phyloP scores from a whole-genome alignment of 116 monocot species.

The Posidonia oceanica region DNA sequence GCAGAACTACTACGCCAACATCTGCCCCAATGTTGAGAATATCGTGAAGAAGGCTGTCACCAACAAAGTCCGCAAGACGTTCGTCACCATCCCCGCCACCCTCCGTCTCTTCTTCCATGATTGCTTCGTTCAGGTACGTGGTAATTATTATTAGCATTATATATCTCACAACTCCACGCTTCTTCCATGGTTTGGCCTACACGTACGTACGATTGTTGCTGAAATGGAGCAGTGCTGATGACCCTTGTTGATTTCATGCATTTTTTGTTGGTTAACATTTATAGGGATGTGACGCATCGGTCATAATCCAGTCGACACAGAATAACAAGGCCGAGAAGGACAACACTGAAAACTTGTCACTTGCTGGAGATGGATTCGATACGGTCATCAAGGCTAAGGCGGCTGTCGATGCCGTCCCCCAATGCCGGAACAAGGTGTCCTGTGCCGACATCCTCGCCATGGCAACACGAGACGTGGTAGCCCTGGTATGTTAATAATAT shows the following conservation, averaged over 20 bases:
- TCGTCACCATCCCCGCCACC: slow-evolving; percentile 58
- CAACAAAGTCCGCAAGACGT: slow-evolving; percentile 49
- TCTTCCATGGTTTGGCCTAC: too few relatives aligned
- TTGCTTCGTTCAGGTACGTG: slow-evolving; percentile 58
- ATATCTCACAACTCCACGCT: not conserved
- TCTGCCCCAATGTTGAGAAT: slow-evolving; percentile 74
- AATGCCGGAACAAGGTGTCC: slow-evolving; percentile 77
- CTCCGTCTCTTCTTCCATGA: slow-evolving; percentile 95
- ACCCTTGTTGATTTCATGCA: not conserved
- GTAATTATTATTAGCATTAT: not conserved
- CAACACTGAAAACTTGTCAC: slow-evolving; percentile 61
- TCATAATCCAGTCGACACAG: slow-evolving; percentile 40
- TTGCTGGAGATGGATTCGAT: slow-evolving; percentile 80
- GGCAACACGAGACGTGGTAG: slow-evolving; percentile 59
- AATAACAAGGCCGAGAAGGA: slow-evolving; percentile 69
- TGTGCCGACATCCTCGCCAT: slow-evolving; percentile 83
- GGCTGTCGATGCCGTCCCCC: slow-evolving; percentile 69
- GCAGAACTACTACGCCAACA: slow-evolving; percentile 57
- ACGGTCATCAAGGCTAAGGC: slow-evolving; percentile 80
- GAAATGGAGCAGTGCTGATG: not conserved
- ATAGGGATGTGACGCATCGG: slow-evolving; percentile 85
- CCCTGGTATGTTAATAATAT: slow-evolving; percentile 40
- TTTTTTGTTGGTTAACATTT: not conserved
- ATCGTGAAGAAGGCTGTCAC: slow-evolving; percentile 53
- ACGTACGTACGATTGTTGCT: too few relatives aligned